These are phyloP conservation scores for Cyanidiococcus yangmingshanensis DNA, from an alignment of 23 red algal species.

Conservation along the genomic window DNA sequence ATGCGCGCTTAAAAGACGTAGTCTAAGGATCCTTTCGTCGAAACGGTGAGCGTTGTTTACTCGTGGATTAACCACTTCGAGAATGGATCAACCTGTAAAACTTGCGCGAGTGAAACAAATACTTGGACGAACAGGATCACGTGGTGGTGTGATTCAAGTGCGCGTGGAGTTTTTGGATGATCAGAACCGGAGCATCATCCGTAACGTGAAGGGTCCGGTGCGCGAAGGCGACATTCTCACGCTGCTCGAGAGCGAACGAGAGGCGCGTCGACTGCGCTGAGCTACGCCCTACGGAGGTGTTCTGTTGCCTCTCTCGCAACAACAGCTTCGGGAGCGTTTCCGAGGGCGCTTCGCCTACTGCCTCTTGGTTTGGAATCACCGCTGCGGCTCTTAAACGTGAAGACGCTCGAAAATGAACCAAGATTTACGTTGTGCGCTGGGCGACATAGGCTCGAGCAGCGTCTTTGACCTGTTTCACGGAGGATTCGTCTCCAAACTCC, in stretches of 20 bases:
- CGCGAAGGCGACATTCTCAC: slow-evolving; percentile 90
- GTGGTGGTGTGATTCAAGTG: slow-evolving; percentile 94
- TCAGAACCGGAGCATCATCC: slow-evolving; percentile 91
- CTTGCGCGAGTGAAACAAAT: slow-evolving; percentile 83
- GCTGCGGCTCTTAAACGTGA: no score
- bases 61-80: no score
- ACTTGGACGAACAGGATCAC: slow-evolving; percentile 94
- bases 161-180: slow-evolving; percentile 91
- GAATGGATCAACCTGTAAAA: slow-evolving; percentile 91
- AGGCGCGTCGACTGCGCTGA: slow-evolving; percentile 90
- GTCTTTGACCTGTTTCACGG: slow-evolving; percentile 43
- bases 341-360: not conserved
- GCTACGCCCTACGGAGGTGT: not conserved
- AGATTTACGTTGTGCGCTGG: not conserved
- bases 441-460: slow-evolving; percentile 59
- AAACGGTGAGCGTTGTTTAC: no score
- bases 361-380: no score
- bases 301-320: not conserved
- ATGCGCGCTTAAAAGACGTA: no score
- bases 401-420: no score
- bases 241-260: slow-evolving; percentile 84
- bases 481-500: slow-evolving; percentile 40
- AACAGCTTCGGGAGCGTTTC: not conserved
- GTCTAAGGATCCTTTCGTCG: no score
- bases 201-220: slow-evolving; percentile 99